phyloP scores from a whole-genome alignment of 2,329 filamentous ascomycete genomes.

The Monilinia fructigena region DNA sequence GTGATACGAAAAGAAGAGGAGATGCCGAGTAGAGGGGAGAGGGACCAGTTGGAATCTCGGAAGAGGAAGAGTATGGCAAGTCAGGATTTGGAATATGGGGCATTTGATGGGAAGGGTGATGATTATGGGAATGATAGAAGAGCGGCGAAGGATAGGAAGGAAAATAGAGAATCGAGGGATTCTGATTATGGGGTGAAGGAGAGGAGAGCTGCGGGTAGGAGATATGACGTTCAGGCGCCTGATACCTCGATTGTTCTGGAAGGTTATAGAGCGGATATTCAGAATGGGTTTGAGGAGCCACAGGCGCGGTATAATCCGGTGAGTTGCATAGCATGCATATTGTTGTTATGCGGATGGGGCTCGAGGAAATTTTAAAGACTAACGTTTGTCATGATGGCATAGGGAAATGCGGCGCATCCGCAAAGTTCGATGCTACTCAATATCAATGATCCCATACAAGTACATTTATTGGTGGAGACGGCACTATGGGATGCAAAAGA shows the following conservation, averaged over 20 bases:
- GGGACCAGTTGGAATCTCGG: background rate
- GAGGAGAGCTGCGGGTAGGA: background rate
- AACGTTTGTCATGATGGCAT: conserved; percentile 19
- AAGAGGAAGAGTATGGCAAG: conserved; percentile 18
- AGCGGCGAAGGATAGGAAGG: conserved; percentile 5
- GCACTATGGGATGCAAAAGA: conserved; percentile 83
- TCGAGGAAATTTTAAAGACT: background rate
- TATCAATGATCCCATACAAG: conserved; percentile 71
- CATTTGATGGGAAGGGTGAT: conserved; percentile 5
- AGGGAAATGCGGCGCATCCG: conserved; percentile 53
- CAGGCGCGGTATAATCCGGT: conserved; percentile 58
- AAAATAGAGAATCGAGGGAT: conserved; percentile 14
- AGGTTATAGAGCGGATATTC: conserved; percentile 57
- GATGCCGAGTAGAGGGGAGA: conserved; percentile 17
- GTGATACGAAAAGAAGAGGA: conserved; percentile 2
- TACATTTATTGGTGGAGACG: conserved; percentile 91
- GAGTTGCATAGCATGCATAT: conserved; percentile 30
- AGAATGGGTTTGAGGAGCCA: conserved; percentile 54
- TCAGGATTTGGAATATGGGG: conserved; percentile 13
- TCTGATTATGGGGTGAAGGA: conserved; percentile 16
- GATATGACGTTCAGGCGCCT: conserved; percentile 20
- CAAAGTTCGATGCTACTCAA: conserved; percentile 59
- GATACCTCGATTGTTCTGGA: conserved; percentile 50
- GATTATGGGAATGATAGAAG: conserved; percentile 5
- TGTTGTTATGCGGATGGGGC: background rate